Conservation (phyloP, 1,139 yeast genomes). For the Yamadazyma jaroonii region DNA sequence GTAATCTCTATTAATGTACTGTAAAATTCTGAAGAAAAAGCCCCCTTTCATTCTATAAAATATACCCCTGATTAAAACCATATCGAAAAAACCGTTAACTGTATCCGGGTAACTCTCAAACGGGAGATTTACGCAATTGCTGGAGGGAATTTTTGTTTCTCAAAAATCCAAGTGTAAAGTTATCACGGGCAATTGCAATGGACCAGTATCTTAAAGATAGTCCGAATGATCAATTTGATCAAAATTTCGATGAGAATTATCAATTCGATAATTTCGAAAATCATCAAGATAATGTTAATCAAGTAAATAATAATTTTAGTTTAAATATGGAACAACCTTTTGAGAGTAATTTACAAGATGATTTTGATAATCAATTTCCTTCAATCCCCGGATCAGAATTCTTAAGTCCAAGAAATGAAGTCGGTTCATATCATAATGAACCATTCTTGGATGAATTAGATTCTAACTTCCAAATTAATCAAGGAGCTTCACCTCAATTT, state of each 20-base stretch:
- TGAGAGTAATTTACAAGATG: constrained; percentile 9
- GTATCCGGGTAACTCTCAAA: constrained; percentile 1
- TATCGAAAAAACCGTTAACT: not conserved
- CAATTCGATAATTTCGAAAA: not conserved
- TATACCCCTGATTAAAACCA: no score
- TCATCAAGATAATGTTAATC: constrained; percentile 1
- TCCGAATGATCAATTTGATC: constrained; percentile 17
- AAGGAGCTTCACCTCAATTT: constrained; percentile 12
- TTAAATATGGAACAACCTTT: constrained; percentile 16
- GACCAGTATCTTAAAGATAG: constrained; percentile 39
- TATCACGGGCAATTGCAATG: constrained; percentile 17
- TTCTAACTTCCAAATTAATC: constrained; percentile 11
- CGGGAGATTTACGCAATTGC: constrained; percentile 5
- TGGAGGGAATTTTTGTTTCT: constrained; percentile 1
- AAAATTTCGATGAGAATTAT: not conserved
- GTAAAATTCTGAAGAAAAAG: no score
- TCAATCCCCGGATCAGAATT: constrained; percentile 15
- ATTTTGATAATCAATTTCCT: constrained; percentile 11
- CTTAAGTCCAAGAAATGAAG: constrained; percentile 14
- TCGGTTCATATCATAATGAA: constrained; percentile 23
- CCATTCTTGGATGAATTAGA: constrained; percentile 38
- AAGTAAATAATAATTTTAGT: constrained; percentile 9
- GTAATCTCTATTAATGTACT: no score
- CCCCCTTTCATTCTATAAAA: no score
- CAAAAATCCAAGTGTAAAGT: not conserved